These are phyloP conservation scores for Curvularia spicifera DNA, from an alignment of 2,329 filamentous ascomycete species.

Conservation along the genomic window DNA sequence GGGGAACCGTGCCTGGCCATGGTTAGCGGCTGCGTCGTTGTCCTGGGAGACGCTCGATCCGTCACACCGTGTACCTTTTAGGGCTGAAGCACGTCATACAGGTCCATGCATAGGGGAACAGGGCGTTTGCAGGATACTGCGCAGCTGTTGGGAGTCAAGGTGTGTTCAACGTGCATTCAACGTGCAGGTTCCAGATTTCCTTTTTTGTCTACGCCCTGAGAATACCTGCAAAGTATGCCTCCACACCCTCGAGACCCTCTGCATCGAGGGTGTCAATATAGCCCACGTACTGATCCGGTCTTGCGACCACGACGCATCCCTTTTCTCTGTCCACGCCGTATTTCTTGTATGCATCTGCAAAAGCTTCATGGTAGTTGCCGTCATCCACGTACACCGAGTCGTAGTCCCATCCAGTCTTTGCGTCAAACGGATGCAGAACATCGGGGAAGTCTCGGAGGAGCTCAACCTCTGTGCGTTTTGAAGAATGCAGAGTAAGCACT, in stretches of 20 bases:
- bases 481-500: slow-evolving; percentile 65
- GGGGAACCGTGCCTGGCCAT: slow-evolving; percentile 1
- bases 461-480: slow-evolving; percentile 56
- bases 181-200: slow-evolving; percentile 1
- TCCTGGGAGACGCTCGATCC: slow-evolving; percentile 6
- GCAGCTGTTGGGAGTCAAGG: background rate
- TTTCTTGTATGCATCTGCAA: slow-evolving; percentile 58
- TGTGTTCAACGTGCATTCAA: background rate
- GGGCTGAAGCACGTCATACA: slow-evolving; percentile 9
- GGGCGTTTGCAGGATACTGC: slow-evolving; percentile 13
- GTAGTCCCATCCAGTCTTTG: slow-evolving; percentile 49
- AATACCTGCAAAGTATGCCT: slow-evolving; percentile 42
- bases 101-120: slow-evolving; percentile 8
- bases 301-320: slow-evolving; percentile 65
- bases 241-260: slow-evolving; percentile 37
- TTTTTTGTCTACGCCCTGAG: slow-evolving; percentile 21
- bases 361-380: slow-evolving; percentile 52
- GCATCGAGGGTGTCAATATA: slow-evolving; percentile 50
- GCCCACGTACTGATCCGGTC: slow-evolving; percentile 73
- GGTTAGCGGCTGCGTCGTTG: slow-evolving; percentile 1
- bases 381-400: slow-evolving; percentile 57
- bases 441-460: slow-evolving; percentile 52
- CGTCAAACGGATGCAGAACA: slow-evolving; percentile 54
- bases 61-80: slow-evolving; percentile 6
- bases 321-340: slow-evolving; percentile 64